These are phyloP conservation scores for Populus hybrid DNA, from an alignment of 441 rosid species.

Conservation along the genomic window DNA sequence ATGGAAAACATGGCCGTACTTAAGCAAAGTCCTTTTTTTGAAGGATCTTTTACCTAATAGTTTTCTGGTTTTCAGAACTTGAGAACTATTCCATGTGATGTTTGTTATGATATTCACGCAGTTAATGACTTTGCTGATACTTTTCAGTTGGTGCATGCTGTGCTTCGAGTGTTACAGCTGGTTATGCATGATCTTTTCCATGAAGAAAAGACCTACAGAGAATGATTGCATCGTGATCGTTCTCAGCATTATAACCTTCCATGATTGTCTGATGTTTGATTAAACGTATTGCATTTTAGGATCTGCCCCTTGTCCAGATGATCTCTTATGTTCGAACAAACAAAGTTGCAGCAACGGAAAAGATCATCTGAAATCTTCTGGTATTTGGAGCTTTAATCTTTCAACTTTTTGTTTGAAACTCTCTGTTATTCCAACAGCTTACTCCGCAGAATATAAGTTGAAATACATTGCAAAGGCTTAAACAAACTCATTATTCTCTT, in stretches of 20 bases:
- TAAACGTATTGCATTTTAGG: constrained; percentile 29
- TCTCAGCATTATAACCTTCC: constrained; percentile 5
- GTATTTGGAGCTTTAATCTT: constrained; percentile 31
- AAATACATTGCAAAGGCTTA: not conserved
- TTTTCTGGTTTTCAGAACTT: not conserved
- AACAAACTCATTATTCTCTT: not conserved
- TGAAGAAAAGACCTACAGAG: not conserved
- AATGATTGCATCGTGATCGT: not conserved
- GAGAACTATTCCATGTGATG: not conserved
- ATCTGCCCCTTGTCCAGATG: constrained; percentile 48
- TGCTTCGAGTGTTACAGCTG: not conserved
- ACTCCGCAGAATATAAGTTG: not conserved
- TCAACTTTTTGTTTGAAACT: not conserved
- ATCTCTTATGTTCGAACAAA: constrained; percentile 45
- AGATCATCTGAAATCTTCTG: constrained; percentile 39
- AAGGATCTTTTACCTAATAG: not conserved
- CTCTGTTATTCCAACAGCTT: not conserved
- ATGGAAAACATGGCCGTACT: not conserved
- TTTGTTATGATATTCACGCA: not conserved
- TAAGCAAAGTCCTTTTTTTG: not conserved
- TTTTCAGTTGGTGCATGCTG: not conserved
- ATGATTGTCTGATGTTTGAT: not conserved
- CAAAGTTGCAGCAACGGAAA: constrained; percentile 30
- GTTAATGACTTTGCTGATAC: not conserved
- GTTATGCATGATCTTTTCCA: not conserved